Conservation (phyloP, 306 rosid species). For the Hippophae rhamnoides region DNA sequence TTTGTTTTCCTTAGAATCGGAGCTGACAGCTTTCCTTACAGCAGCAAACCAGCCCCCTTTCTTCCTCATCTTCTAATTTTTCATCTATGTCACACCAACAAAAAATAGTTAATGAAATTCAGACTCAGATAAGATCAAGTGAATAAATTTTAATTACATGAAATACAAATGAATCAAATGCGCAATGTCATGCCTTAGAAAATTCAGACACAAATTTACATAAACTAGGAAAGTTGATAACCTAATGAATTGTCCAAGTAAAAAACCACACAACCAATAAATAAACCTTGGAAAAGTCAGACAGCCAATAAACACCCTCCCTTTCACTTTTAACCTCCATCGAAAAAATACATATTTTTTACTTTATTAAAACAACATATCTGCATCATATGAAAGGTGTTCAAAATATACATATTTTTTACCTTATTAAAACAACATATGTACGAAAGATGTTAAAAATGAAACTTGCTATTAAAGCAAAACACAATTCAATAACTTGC, state of each 20-base stretch:
- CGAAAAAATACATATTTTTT: conserved; percentile 4
- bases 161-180: too few relatives aligned
- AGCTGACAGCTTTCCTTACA: conserved; percentile 57
- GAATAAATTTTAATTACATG: conserved; percentile 4
- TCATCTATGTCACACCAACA: conserved; percentile 18
- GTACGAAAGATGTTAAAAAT: too few relatives aligned
- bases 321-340: conserved; percentile 8
- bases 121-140: conserved; percentile 5
- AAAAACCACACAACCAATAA: conserved; percentile 3
- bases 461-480: neutral
- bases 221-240: conserved; percentile 8
- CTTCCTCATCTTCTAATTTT: conserved; percentile 64
- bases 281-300: conserved; percentile 5
- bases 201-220: neutral
- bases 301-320: neutral
- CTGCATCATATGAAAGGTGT: too few relatives aligned
- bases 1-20: conserved; percentile 48
- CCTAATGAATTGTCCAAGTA: conserved; percentile 9
- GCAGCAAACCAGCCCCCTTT: conserved; percentile 81
- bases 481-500: conserved; percentile 11
- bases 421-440: too few relatives aligned
- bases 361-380: too few relatives aligned
- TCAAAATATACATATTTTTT: too few relatives aligned
- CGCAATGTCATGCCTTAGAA: too few relatives aligned
- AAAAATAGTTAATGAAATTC: conserved; percentile 9